Base-by-base conservation (phyloP, 1,284 basidiomycete species). In the Sanguinoderma infundibulare region DNA sequence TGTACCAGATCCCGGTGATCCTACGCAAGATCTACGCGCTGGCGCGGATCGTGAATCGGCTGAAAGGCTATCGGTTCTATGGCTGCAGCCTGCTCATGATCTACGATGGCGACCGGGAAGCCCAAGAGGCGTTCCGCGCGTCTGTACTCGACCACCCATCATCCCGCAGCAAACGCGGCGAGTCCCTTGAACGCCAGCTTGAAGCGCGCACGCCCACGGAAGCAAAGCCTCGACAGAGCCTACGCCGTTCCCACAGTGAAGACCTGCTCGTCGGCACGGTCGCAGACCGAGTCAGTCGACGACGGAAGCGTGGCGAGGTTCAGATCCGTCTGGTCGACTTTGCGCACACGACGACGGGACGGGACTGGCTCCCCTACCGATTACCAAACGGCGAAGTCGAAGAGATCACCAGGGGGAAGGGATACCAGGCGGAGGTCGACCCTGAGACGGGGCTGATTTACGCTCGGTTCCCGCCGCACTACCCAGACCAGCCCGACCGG, bases 241-340 rank as follows among this genome's bases (percentile, higher is more conserved):
- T 94, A 38, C 84, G 91, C 50, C 86, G 91, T 44, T 86, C 89
- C 7, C 87, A 90, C 65, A 92, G 89, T 67, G 91, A 93, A 72
- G 89, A 93, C 70, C 74, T 92, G 30, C 80, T 91, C 44, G 74
- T 84, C 12, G 89, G 88, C 2, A 83, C 90, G 24, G 79, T 85
- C 24, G 83, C 81, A 0, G 86, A 86, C 72, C 85, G 86, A 38
- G 83, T 83, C 28, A 80, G 78, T 57, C 81, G 82, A 24, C 84
- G 83, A 59, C 83, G 86, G 51, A 89, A 89, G 71, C 87, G 94
- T 24, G 98, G 98, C 42, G 95, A 98, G 75, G 87, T 99, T 61
- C 95, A 94, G 71, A 93, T 99, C 66, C 93, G 96, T 30, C 89
- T 99, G 59, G 98, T 99, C 62, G 97, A 99, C 77, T 99, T 99